Conservation (phyloP, 441 rosid species). For the Populus hybrid region DNA sequence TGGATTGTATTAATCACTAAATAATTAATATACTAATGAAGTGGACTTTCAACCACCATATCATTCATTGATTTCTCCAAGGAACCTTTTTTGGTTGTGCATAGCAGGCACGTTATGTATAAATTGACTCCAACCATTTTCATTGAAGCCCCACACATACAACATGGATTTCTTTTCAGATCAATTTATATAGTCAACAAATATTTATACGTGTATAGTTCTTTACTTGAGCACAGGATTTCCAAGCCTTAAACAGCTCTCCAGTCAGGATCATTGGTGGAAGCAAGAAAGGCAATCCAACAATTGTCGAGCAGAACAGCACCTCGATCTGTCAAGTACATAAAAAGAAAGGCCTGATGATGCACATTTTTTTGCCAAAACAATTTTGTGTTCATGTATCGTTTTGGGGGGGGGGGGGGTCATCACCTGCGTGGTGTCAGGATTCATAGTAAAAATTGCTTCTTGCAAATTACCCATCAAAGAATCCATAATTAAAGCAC, state of each 20-base stretch:
- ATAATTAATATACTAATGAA: not conserved
- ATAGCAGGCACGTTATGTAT: conserved; percentile 13
- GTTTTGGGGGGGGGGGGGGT: no score
- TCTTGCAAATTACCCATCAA: conserved; percentile 89
- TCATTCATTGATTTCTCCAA: conserved; percentile 18
- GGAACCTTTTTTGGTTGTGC: conserved; percentile 16
- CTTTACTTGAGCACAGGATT: conserved; percentile 64
- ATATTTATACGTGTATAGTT: not conserved
- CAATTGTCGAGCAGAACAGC: conserved; percentile 74
- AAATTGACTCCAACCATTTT: conserved; percentile 10
- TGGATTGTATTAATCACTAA: not conserved
- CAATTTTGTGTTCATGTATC: not conserved
- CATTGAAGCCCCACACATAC: not conserved
- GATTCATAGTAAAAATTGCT: conserved; percentile 82
- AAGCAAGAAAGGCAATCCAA: conserved; percentile 76
- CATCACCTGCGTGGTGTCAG: no score
- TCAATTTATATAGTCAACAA: not conserved
- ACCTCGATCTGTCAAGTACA: conserved; percentile 58
- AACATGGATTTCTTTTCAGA: not conserved
- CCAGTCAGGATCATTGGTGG: conserved; percentile 81
- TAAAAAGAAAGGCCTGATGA: not conserved
- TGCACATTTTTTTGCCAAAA: not conserved
- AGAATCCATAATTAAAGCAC: conserved; percentile 72
- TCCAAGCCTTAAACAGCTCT: conserved; percentile 81
- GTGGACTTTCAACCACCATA: conserved; percentile 13